phyloP scores from a whole-genome alignment of 192 early-diverging fungal species.

The Thamnidium elegans region DNA sequence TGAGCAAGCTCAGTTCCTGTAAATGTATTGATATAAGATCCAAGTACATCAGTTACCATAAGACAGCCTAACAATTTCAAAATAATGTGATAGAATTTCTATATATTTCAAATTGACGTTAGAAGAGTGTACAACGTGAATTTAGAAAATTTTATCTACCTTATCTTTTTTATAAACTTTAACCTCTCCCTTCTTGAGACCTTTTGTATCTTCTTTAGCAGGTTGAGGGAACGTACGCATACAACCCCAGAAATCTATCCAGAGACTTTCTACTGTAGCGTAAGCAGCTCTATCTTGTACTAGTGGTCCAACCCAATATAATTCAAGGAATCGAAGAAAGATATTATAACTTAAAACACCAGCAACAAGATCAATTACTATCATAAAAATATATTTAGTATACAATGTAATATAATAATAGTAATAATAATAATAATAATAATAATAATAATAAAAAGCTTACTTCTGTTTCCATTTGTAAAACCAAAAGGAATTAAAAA shows the following conservation, averaged over 20 bases:
- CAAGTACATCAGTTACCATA: slow-evolving; percentile 6
- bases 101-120: not conserved
- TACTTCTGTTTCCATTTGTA: slow-evolving; percentile 15
- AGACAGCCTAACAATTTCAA: slow-evolving; percentile 1
- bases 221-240: slow-evolving; percentile 21
- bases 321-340: slow-evolving; percentile 18
- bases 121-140: not conserved
- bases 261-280: slow-evolving; percentile 4
- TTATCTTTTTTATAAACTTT: slow-evolving; percentile 13
- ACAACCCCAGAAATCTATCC: slow-evolving; percentile 20
- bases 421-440: no score
- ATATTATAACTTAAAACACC: slow-evolving; percentile 11
- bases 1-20: not conserved
- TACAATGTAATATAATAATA: no score
- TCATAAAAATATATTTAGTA: not conserved
- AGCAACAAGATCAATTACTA: slow-evolving; percentile 19
- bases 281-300: slow-evolving; percentile 17
- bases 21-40: slow-evolving; percentile 4
- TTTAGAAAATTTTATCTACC: not conserved
- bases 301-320: slow-evolving; percentile 17
- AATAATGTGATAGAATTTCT: slow-evolving; percentile 20
- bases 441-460: no score
- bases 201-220: slow-evolving; percentile 15
- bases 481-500: slow-evolving; percentile 13
- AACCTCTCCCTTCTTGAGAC: slow-evolving; percentile 19